These are phyloP conservation scores for Babesia caballi DNA, from an alignment of 169 alveolate species.

Conservation along the genomic window DNA sequence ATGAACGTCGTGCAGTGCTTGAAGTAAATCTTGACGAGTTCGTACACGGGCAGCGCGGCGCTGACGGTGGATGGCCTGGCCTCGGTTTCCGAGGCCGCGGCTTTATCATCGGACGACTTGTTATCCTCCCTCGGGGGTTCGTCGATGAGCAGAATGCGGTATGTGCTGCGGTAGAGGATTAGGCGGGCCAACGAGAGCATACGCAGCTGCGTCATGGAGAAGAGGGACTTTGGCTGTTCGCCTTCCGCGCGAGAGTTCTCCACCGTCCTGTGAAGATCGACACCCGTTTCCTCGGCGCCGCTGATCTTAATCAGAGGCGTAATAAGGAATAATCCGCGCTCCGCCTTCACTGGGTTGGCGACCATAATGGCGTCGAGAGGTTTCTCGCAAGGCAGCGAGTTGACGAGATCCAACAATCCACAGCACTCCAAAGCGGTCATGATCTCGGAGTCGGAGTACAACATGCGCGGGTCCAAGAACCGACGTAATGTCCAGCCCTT, in stretches of 20 bases:
- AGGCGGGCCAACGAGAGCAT: conserved; percentile 71
- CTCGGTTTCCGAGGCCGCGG: neutral
- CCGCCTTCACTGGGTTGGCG: neutral
- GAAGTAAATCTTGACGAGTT: conserved; percentile 28
- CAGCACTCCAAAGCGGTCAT: conserved; percentile 39
- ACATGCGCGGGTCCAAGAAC: conserved; percentile 62
- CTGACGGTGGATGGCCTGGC: neutral
- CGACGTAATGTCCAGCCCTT: conserved; percentile 63
- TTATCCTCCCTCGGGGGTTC: conserved; percentile 72
- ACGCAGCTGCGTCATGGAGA: conserved; percentile 60
- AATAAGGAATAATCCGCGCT: neutral
- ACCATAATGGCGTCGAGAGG: conserved; percentile 35
- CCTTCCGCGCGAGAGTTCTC: neutral
- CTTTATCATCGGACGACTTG: neutral
- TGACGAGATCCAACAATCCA: conserved; percentile 52
- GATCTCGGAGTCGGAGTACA: conserved; percentile 40
- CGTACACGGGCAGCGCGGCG: conserved; percentile 27
- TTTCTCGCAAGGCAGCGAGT: conserved; percentile 26
- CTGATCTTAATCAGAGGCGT: neutral
- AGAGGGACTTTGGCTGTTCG: neutral
- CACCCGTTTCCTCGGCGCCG: neutral
- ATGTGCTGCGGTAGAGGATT: conserved; percentile 69
- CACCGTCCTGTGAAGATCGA: neutral
- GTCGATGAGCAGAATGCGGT: conserved; percentile 74
- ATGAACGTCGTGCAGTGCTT: conserved; percentile 36